Base-by-base conservation (phyloP, 225 moss, liverwort and hornwort species). In the Thuidium tamariscinum region DNA sequence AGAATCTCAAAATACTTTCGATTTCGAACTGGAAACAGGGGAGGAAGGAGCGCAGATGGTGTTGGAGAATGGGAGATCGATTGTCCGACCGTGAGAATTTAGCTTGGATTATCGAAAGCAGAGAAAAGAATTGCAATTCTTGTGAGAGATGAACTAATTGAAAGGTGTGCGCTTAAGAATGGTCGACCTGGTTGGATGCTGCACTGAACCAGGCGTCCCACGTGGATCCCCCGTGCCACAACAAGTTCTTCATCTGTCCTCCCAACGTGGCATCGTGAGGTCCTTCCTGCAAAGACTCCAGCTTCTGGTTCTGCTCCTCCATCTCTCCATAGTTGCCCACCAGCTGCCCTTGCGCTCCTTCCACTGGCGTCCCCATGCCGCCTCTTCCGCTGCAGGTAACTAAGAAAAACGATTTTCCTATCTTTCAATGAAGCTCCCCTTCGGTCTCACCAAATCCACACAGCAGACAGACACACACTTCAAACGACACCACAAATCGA, bases 171-270 rank as follows among this genome's bases (percentile, higher is more conserved):
- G 36, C 4, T 36, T 10, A 32, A 60, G 65, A 65, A 56, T 75
- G 22, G 29, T 52, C 39, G 55, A 97, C 97, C 96, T 97, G 97
- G 88, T 97, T 97, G 25, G 97, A 97, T 42, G 96, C 94, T 25
- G 97, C 96, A 64, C 95, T 97, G 87, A 97, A 97, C 97, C 97
- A 97, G 39, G 97, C 97, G 81, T 97, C 97, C 16, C 74, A 90
- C 16, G 90, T 88, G 52, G 97, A 97, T 71, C 97, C 97, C 59
- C 97, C 97, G 19, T 97, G 96, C 96, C 96, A 97, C n/a, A 97
- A 88, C 65, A 95, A 59, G 74, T 91, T 89, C 85, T 95, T 95
- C 85, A 95, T 65, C 66, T 93, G 91, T 14, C 96, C 97, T 22
- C 90, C 90, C 74, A 89, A 17, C 23, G 91, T 42, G 17, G 49